A percentile compares a stretch with the other conserved stretches of the same genome.
These are phyloP conservation scores for Phytophthora cajani DNA, from an alignment of 352 stramenopile genomes.

Conservation along the genomic window DNA sequence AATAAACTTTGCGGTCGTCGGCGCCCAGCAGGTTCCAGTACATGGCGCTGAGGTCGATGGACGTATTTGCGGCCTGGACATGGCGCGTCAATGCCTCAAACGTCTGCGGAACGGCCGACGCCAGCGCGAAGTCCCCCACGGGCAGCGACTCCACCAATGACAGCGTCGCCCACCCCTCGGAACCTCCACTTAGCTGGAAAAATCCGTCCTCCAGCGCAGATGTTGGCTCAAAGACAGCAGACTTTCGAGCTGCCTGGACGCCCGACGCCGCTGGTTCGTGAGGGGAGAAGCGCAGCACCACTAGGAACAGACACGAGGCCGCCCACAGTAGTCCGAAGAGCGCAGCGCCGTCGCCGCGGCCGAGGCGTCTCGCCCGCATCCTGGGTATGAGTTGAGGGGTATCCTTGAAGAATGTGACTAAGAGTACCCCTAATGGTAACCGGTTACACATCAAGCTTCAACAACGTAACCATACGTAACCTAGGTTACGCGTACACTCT, in stretches of 20 bases:
- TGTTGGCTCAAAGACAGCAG: slow-evolving; percentile 29
- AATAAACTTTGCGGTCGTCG: slow-evolving; percentile 62
- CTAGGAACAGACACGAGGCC: slow-evolving; percentile 31
- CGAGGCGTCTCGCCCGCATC: slow-evolving; percentile 15
- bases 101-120: slow-evolving; percentile 46
- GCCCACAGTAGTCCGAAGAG: slow-evolving; percentile 38
- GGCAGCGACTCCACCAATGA: slow-evolving; percentile 75
- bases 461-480: not conserved
- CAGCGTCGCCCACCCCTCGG: slow-evolving; percentile 28
- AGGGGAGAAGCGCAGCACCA: slow-evolving; percentile 27
- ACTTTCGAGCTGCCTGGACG: not conserved
- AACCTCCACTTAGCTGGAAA: not conserved
- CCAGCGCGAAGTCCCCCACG: slow-evolving; percentile 62
- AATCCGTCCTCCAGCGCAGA: slow-evolving; percentile 8
- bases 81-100: slow-evolving; percentile 55
- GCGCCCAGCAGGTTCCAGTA: slow-evolving; percentile 83
- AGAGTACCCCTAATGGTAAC: not conserved
- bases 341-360: slow-evolving; percentile 28
- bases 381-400: not conserved
- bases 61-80: slow-evolving; percentile 46
- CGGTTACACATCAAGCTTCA: not conserved
- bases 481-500: not conserved
- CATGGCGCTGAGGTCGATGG: slow-evolving; percentile 84
- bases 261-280: not conserved
- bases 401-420: slow-evolving; percentile 5